Base-by-base conservation (phyloP, 805 yeast species). In the Cyberlindnera bimundalis region DNA sequence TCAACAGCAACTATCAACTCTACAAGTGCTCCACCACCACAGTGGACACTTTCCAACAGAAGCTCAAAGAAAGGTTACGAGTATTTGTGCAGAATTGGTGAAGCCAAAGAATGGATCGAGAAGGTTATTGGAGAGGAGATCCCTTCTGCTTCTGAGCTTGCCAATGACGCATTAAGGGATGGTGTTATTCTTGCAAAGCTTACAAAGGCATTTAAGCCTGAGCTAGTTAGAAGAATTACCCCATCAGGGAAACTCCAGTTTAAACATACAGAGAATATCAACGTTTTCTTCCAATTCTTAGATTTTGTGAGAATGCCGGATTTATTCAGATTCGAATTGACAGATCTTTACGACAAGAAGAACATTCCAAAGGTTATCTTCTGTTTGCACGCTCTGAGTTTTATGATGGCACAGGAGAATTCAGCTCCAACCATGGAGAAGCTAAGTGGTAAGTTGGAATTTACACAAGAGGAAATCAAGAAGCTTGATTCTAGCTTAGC, bases 301-400 rank as follows among this genome's bases (percentile, higher is more conserved):
- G 81, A 77, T 41, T 75, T 68, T 43, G 71, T 88, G 45, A 80
- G 77, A 20, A 79, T 93, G 50, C 99, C 98, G 1, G 90, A 86
- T 42, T 71, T 89, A 40, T 93, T 90, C 60, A 74, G 84, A 35
- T 93, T 93, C 59, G 99, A 91, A 59, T 74, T 90, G 43, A 89
- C 96, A 4, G 99, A 93, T 62, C 70, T 93, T 27, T 93, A 89
- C 63, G 97, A 93, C 57, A 82, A 83, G 56, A 90, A 88, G 55
- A 85, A 91, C 57, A 76, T 90, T 16, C 98, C 98, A 13, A 90
- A 87, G 57, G 98, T 93, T 19, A 84, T 93, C 58, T 89, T 88
- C 62, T 90, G 97, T 52, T 64, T 93, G 27, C 96, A 91, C 65
- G 96, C 96, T 2, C 65, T 91, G 48, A 80, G 89, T 37, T 86